A percentile compares a stretch with the other conserved stretches of the same genome.
Conservation (phyloP, 768 basidiomycete genomes). For the Tylopilus plumbeoviolaceoides region DNA sequence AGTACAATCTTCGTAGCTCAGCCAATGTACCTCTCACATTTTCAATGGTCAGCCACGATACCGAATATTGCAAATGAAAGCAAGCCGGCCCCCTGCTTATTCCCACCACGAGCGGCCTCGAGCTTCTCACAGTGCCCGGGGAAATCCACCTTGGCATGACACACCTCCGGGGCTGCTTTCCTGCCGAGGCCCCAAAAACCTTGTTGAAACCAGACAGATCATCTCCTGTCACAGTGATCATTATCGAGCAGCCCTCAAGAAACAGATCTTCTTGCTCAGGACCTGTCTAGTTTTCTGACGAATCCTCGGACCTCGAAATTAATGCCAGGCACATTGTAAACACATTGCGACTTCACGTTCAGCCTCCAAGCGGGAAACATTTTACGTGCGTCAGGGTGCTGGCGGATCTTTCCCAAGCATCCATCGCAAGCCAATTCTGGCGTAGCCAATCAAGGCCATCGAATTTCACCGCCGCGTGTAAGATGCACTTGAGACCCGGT, state of each 20-base stretch:
- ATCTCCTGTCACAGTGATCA: not conserved
- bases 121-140: not conserved
- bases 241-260: not conserved
- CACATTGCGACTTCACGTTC: too few relatives aligned
- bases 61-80: too few relatives aligned
- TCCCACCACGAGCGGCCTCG: not conserved
- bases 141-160: not conserved
- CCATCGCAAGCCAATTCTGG: not conserved
- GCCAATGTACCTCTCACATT: not conserved
- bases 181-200: conserved; percentile 48
- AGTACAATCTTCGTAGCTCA: too few relatives aligned
- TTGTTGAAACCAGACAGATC: conserved; percentile 4
- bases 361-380: not conserved
- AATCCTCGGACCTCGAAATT: too few relatives aligned
- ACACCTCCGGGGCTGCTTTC: not conserved
- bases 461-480: not conserved
- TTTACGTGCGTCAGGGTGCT: not conserved
- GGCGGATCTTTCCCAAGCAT: not conserved
- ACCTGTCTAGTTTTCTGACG: too few relatives aligned
- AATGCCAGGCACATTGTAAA: too few relatives aligned
- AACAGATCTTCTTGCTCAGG: too few relatives aligned
- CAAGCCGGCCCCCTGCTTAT: too few relatives aligned
- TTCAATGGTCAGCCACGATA: too few relatives aligned
- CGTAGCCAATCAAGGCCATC: too few relatives aligned
- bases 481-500: not conserved